Percentiles rank a stretch among this genome's conserved stretches.
These are phyloP conservation scores for Ensete ventricosum DNA, from an alignment of 176 grass and related monocot species.

Conservation along the genomic window DNA sequence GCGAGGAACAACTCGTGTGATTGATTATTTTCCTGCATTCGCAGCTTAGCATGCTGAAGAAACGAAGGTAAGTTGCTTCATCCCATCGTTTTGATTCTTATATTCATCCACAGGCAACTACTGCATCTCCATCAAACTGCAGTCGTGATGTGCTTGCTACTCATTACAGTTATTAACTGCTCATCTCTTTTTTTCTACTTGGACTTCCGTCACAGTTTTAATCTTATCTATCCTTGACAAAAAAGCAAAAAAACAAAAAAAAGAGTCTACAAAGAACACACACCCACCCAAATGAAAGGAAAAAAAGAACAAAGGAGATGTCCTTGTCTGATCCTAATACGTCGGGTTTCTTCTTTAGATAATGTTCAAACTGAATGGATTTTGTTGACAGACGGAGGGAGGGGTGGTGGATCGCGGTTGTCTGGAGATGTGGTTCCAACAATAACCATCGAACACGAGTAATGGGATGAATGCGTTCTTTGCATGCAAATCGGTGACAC, in stretches of 20 bases:
- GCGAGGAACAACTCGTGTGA: slow-evolving; percentile 56
- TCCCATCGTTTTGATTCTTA: not conserved
- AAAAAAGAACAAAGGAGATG: too few relatives aligned
- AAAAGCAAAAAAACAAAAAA: too few relatives aligned
- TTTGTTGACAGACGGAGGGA: slow-evolving; percentile 6
- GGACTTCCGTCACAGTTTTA: too few relatives aligned
- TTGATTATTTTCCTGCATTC: slow-evolving; percentile 36
- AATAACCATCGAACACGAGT: too few relatives aligned
- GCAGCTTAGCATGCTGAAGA: slow-evolving; percentile 25
- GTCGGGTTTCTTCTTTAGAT: not conserved
- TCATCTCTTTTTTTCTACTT: too few relatives aligned
- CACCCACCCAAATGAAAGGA: too few relatives aligned
- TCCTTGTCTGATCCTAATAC: not conserved
- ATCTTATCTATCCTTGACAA: too few relatives aligned
- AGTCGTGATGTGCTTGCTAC: not conserved
- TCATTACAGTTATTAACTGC: not conserved
- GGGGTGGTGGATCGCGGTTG: too few relatives aligned
- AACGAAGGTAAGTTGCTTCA: slow-evolving; percentile 31
- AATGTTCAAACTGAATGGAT: not conserved
- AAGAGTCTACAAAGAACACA: too few relatives aligned
- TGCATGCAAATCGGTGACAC: not conserved
- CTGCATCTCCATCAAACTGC: not conserved
- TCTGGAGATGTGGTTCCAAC: too few relatives aligned
- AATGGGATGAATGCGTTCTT: not conserved
- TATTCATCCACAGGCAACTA: not conserved